phyloP scores from a whole-genome alignment of 1,284 basidiomycete species.

The Trichosporon sp. region DNA sequence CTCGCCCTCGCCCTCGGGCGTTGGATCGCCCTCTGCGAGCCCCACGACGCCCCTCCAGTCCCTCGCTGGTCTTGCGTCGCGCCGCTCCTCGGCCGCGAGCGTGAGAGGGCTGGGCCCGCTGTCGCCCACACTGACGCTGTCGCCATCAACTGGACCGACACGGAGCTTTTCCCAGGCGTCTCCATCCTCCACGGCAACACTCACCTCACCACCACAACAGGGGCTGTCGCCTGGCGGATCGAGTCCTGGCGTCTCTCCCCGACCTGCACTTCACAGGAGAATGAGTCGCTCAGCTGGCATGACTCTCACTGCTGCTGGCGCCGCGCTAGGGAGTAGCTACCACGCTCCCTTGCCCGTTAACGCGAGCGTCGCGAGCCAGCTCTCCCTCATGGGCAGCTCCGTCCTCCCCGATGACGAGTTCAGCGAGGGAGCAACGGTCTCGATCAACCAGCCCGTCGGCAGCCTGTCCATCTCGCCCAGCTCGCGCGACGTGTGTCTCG shows the following conservation, averaged over 20 bases:
- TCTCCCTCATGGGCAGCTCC: background rate
- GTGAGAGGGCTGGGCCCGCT: background rate
- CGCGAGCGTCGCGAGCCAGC: slow-evolving; percentile 9
- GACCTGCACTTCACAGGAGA: slow-evolving; percentile 37
- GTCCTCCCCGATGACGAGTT: slow-evolving; percentile 40
- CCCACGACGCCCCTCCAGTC: slow-evolving; percentile 3
- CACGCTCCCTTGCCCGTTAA: background rate
- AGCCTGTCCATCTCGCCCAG: slow-evolving; percentile 58
- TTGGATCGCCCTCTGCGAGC: slow-evolving; percentile 22
- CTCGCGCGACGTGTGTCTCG: slow-evolving; percentile 57
- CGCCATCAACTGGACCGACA: background rate
- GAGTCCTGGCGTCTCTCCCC: slow-evolving; percentile 34
- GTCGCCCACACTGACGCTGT: slow-evolving; percentile 10
- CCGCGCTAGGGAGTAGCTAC: background rate
- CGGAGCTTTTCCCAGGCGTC: background rate
- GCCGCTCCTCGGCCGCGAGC: background rate
- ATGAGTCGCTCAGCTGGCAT: slow-evolving; percentile 36
- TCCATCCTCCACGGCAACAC: background rate
- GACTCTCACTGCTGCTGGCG: slow-evolving; percentile 24
- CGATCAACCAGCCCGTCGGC: slow-evolving; percentile 58
- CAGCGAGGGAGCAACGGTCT: slow-evolving; percentile 49
- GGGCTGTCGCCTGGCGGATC: slow-evolving; percentile 16
- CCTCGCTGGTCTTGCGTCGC: background rate
- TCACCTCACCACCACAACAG: background rate
- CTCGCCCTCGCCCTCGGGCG: slow-evolving; percentile 24